Conservation (phyloP, 352 stramenopile species). For the Globisporangium cystogenes region DNA sequence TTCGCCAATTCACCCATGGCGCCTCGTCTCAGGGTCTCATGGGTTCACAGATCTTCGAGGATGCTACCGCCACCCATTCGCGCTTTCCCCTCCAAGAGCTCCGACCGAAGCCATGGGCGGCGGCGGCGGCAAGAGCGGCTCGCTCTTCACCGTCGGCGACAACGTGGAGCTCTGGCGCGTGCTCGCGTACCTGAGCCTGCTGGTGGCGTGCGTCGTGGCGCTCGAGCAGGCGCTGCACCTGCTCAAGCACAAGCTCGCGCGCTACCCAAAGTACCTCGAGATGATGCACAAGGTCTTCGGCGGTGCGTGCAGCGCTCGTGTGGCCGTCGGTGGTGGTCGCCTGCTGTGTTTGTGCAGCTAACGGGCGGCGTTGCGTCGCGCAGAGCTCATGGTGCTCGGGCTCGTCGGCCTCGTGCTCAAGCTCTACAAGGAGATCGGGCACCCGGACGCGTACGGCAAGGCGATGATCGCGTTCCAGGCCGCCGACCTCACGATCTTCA, state of each 20-base stretch:
- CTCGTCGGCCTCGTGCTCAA: slow-evolving; percentile 55
- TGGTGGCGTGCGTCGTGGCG: slow-evolving; percentile 45
- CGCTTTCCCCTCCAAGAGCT: no score
- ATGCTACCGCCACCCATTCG: no score
- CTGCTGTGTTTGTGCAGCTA: no score
- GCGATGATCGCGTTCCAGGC: slow-evolving; percentile 46
- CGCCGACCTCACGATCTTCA: slow-evolving; percentile 51
- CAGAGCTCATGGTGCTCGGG: slow-evolving; percentile 56
- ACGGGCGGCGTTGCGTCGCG: not conserved
- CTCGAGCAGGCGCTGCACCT: slow-evolving; percentile 39
- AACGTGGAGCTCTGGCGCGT: slow-evolving; percentile 55
- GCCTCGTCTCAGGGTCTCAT: no score
- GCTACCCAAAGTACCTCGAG: slow-evolving; percentile 58
- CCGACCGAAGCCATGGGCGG: no score
- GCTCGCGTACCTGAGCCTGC: slow-evolving; percentile 34
- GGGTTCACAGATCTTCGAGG: no score
- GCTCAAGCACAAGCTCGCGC: slow-evolving; percentile 41
- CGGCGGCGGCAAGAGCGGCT: slow-evolving; percentile 15
- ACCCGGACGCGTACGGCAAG: slow-evolving; percentile 19
- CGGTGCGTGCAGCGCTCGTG: slow-evolving; percentile 4
- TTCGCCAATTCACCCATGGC: no score
- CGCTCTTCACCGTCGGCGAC: slow-evolving; percentile 49
- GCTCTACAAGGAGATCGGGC: slow-evolving; percentile 31
- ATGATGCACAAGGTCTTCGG: slow-evolving; percentile 61
- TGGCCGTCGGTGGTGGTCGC: not conserved